Base-by-base conservation (phyloP, 2,329 filamentous ascomycete genomes). In the Calonectria pauciramosa region DNA sequence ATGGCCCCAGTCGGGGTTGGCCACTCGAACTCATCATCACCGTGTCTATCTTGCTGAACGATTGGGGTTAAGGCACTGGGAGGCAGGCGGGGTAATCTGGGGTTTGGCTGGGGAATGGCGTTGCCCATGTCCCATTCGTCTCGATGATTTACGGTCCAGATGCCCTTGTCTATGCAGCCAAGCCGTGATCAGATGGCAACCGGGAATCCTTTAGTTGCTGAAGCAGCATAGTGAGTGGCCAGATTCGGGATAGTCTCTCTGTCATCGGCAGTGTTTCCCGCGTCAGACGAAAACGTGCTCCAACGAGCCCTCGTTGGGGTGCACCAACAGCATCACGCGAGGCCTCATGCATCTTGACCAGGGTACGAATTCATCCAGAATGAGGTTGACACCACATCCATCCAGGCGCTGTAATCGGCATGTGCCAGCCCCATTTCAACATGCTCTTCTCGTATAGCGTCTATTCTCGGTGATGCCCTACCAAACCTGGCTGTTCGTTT, bases 51-150 rank as follows among this genome's bases (percentile, higher is more conserved):
- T 71, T 47, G 56, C 26, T 18, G 47, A 59, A 32, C 32, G 63
- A 69, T 71, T 72, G 74, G 74, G 72, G 74, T 72, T 69, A 68
- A 68, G 34, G 49, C 18, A 70, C 23, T 52, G 38, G 47, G 59
- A 59, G 52, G 68, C 8, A 59, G 49, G 77, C 66, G 78, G 77
- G 65, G 78, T 63, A 80, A 78, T 79, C 78, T 74, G 78, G 78
- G 78, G 78, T 80, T 80, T 72, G 67, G 70, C 68, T 70, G 72
- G 72, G 68, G 76, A 68, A 52, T 56, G 63, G 70, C 63, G 72
- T 63, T 68, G 60, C 69, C 71, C 60, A 60, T 47, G 41, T 49
- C 36, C 14, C 16, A 1, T 6, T 16, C 66, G 51, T 54, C 36
- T 52, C 44, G 51, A 32, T 30, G 26, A 52, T 36, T 36, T 66